phyloP scores from a whole-genome alignment of 2,329 filamentous ascomycete genomes.

The Xylariales sp. region DNA sequence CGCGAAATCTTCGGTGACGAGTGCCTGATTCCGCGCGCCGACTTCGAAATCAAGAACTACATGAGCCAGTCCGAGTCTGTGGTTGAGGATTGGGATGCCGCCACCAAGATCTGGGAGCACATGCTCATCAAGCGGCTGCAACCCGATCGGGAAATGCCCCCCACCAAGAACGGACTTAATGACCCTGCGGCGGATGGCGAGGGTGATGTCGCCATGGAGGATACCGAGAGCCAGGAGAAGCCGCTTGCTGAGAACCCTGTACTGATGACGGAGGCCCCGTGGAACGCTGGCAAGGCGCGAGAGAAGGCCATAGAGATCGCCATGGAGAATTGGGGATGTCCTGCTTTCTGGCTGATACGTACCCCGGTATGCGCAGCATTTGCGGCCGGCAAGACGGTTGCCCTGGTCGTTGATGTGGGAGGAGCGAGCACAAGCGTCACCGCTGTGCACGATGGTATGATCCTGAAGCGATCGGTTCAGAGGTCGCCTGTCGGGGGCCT shows the following conservation, averaged over 20 bases:
- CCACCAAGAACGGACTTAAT: constrained; percentile 74
- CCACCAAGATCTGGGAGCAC: constrained; percentile 86
- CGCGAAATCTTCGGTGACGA: constrained; percentile 82
- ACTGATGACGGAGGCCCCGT: constrained; percentile 88
- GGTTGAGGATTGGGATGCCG: constrained; percentile 95
- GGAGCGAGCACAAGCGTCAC: constrained; percentile 85
- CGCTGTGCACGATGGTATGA: constrained; percentile 89
- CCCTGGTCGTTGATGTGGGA: constrained; percentile 87
- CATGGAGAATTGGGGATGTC: constrained; percentile 94
- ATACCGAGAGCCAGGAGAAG: constrained; percentile 63
- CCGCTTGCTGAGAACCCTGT: constrained; percentile 84
- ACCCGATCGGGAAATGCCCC: constrained; percentile 63
- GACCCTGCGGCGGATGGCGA: constrained; percentile 61
- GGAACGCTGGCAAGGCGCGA: constrained; percentile 81
- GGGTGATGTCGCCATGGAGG: constrained; percentile 57
- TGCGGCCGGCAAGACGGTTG: constrained; percentile 87
- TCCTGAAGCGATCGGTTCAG: constrained; percentile 84
- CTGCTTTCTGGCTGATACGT: constrained; percentile 88
- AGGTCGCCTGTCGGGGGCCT: constrained; percentile 82
- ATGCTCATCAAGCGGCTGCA: constrained; percentile 85
- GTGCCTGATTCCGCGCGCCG: constrained; percentile 69
- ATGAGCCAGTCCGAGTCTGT: constrained; percentile 76
- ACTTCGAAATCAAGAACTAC: constrained; percentile 85
- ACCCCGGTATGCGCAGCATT: constrained; percentile 89
- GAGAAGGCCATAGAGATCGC: constrained; percentile 95